Evolutionary conservation across 2,329 filamentous ascomycete genomes (phyloP).

Genomic region (Hymenoscyphus occultus): DNA sequence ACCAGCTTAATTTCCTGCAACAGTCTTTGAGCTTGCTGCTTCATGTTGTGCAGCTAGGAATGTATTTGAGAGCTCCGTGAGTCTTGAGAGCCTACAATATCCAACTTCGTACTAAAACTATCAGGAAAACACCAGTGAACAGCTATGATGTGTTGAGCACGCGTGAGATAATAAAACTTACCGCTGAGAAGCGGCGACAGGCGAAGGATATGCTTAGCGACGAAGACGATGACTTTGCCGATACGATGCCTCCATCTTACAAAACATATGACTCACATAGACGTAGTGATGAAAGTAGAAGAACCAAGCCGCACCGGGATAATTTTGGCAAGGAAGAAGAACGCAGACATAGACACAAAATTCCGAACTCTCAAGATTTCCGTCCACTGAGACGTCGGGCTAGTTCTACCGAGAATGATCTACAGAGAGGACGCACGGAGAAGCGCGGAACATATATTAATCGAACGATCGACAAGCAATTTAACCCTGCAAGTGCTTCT

Average conservation of each 20-base stretch:
- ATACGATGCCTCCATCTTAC: background rate
- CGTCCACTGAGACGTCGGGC: background rate
- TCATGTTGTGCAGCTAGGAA: background rate
- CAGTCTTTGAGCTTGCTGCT: background rate
- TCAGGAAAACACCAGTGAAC: background rate
- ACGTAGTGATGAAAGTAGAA: background rate
- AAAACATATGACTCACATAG: background rate
- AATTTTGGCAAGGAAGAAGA: background rate
- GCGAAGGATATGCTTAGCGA: background rate
- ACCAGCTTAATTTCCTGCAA: background rate
- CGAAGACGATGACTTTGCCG: background rate
- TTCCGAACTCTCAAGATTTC: background rate
- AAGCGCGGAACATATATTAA: background rate
- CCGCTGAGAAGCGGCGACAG: background rate
- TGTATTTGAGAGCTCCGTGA: background rate
- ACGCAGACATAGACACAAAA: background rate
- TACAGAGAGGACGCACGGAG: background rate
- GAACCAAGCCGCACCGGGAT: background rate
- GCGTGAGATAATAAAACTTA: background rate
- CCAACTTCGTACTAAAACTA: background rate
- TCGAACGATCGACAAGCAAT: background rate
- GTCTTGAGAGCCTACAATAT: background rate
- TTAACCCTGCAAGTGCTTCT: background rate
- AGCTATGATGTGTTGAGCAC: background rate
- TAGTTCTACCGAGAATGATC: background rate